Conservation (phyloP, 164 flowering plant species). For the Macadamia tetraphylla region DNA sequence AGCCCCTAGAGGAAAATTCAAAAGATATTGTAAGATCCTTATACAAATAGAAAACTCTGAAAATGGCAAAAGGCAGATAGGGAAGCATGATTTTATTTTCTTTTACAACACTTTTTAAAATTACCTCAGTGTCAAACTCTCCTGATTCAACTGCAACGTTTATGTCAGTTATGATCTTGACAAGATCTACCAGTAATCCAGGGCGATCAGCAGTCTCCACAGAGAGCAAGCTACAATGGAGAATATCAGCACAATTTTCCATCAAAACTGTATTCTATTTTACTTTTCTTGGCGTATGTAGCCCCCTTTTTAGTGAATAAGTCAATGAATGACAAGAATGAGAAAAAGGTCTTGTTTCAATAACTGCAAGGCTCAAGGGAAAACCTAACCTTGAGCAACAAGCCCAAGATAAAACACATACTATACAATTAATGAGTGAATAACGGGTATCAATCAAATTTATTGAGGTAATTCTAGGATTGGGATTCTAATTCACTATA, state of each 20-base stretch:
- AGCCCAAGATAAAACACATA: neutral
- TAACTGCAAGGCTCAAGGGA: neutral
- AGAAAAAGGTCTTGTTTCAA: neutral
- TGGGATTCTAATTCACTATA: neutral
- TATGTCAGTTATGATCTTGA: conserved; percentile 78
- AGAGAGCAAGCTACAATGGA: conserved; percentile 57
- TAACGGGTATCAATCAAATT: neutral
- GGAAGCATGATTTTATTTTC: neutral
- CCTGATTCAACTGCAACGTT: conserved; percentile 78
- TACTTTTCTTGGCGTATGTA: too few relatives aligned
- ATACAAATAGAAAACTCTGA: neutral
- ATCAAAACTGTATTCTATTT: neutral
- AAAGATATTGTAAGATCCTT: neutral
- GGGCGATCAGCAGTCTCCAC: conserved; percentile 94
- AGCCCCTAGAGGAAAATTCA: conserved; percentile 50
- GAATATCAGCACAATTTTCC: neutral
- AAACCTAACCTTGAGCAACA: neutral
- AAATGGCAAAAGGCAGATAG: neutral
- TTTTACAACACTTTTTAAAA: neutral
- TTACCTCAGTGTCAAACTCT: conserved; percentile 97
- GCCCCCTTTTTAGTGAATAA: too few relatives aligned
- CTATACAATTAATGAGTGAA: neutral
- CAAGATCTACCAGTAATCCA: conserved; percentile 92
- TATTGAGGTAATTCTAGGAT: neutral
- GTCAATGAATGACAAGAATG: neutral